These are phyloP conservation scores for Backusella liffmaniae DNA, from an alignment of 192 early-diverging fungal genomes.

Conservation along the genomic window DNA sequence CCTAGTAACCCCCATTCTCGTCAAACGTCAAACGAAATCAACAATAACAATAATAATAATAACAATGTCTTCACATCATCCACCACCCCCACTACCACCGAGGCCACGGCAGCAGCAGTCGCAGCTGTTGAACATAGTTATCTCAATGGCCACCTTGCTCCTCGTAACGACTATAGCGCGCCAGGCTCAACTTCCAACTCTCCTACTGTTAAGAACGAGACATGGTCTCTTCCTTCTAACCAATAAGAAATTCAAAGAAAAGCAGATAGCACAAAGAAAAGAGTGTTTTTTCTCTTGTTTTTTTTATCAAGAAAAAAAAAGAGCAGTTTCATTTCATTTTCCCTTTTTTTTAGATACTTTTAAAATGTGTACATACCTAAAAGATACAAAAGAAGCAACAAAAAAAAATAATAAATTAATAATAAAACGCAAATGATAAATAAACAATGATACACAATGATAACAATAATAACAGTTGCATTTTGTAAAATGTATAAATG, in stretches of 20 bases:
- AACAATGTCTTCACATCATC: background rate
- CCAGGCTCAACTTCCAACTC: slow-evolving; percentile 28
- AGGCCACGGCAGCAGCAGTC: slow-evolving; percentile 6
- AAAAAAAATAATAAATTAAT: background rate
- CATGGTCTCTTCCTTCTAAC: background rate
- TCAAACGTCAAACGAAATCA: slow-evolving; percentile 16
- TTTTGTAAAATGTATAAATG: background rate
- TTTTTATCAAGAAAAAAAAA: no score
- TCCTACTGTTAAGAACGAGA: slow-evolving; percentile 14
- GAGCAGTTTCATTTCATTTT: background rate
- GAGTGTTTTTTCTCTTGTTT: background rate
- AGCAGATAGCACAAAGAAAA: background rate
- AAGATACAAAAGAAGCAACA: background rate
- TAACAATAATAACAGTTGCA: background rate
- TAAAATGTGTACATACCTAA: background rate
- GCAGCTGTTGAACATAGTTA: slow-evolving; percentile 15
- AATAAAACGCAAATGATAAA: background rate
- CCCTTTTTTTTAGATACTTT: background rate
- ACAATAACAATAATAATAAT: background rate
- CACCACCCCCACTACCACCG: slow-evolving; percentile 7
- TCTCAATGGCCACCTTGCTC: slow-evolving; percentile 29
- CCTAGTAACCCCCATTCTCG: slow-evolving; percentile 34
- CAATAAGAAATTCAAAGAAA: background rate
- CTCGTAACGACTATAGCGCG: background rate
- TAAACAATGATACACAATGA: background rate